Evolutionary conservation across 1,284 basidiomycete species (phyloP), one percentile per base, ranked within the genome.

Genomic region (Fistulinella cinereoalba): DNA sequence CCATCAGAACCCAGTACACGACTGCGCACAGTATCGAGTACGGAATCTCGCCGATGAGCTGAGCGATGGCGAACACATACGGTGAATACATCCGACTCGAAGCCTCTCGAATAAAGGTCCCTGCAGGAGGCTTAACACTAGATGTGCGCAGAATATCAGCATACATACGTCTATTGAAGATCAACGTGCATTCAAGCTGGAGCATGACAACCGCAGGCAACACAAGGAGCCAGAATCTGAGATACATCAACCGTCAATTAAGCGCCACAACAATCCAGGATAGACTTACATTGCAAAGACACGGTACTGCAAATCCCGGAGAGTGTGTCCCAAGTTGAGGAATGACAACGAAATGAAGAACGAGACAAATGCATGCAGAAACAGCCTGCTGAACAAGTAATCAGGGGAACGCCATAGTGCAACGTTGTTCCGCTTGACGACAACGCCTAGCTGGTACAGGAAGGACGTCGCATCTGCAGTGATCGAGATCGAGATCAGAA

Each of bases 121-220:
- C 67, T 71, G 27, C 40, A 7, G 18, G 37, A 27, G 4, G 16
- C 18, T 49, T 15, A 51, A 37, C 5, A 33, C 6, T 4, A 15
- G 1, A 3, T 8, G 4, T 12, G 19, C 16, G 11, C 24, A 18
- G 39, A 24, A 23, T 31, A 16, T 33, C 38, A 36, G 15, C 32
- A 34, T 19, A 67, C 74, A 48, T 57, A 74, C 81, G 73, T 65
- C 92, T 74, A 50, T 88, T 88, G 68, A 85, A 74, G 60, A 96
- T 88, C 74, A 92, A 96, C 71, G 90, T 69, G 0, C 92, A 91
- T 67, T 92, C 86, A 48, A 94, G 84, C 66, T 90, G 87, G 2
- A 77, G 70, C 75, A 91, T 87, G 55, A 92, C 73, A 55, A 92
- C 80, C 22, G 85, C 84, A 16, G 89, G 88, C 23, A 90, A 65